Conservation (phyloP, 305 asterid genomes). For the Withania somnifera region DNA sequence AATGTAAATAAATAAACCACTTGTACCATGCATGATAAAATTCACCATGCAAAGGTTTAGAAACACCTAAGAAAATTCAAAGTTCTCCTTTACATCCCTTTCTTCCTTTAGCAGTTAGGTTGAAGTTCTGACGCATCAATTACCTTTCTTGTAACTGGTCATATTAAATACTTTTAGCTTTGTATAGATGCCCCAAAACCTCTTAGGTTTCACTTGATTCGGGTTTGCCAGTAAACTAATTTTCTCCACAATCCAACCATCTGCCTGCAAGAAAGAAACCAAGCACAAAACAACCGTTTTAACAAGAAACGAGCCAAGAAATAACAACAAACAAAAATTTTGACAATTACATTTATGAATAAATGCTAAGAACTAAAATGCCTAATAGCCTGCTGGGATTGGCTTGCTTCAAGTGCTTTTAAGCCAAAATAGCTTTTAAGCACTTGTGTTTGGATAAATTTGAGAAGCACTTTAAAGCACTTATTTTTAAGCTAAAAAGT, state of each 20-base stretch:
- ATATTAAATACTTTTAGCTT: conserved; percentile 91
- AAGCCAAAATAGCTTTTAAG: too few relatives aligned
- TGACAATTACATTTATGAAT: not conserved
- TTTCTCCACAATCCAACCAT: conserved; percentile 93
- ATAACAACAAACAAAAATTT: not conserved
- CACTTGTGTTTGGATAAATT: too few relatives aligned
- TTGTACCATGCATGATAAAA: not conserved
- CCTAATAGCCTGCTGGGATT: too few relatives aligned
- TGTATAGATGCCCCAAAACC: conserved; percentile 99
- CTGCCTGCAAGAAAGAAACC: conserved; percentile 50
- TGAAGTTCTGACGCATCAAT: not conserved
- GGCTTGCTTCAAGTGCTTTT: too few relatives aligned
- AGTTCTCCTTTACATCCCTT: not conserved
- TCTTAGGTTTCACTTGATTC: conserved; percentile 76
- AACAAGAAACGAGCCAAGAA: not conserved
- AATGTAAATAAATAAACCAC: not conserved
- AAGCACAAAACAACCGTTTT: not conserved
- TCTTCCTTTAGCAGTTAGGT: not conserved
- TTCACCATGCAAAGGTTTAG: not conserved
- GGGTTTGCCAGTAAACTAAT: conserved; percentile 83
- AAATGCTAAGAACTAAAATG: not conserved
- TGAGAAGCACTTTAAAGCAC: too few relatives aligned
- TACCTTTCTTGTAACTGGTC: conserved; percentile 89
- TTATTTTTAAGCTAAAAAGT: too few relatives aligned
- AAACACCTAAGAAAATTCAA: not conserved